Evolutionary conservation across 768 basidiomycete species (phyloP), one percentile per base, ranked within the genome.

Genomic region (Trametes meyenii): DNA sequence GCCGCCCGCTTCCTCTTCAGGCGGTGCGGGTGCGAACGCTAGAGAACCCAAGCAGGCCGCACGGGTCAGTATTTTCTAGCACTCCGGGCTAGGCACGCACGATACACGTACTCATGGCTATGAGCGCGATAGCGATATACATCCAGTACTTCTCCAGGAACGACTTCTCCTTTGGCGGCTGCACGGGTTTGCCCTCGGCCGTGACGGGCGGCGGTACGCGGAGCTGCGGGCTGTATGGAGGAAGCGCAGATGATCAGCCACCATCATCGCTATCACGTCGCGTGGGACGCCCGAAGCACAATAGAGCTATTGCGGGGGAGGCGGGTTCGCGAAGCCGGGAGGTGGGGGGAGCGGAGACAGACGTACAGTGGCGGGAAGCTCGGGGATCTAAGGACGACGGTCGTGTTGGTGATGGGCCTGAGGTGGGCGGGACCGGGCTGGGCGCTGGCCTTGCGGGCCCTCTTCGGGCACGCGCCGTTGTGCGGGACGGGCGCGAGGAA

Each of bases 141-240:
- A 94, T 78, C 94, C 94, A 96, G 73, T 96, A 96, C 72, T 94
- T 95, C 69, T 92, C 89, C 43, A 94, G 58, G 73, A 95, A 92
- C 12, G 85, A 77, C 73, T 94, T 90, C 70, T 96, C 92, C 0
- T 82, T 81, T 36, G 77, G 71, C 0, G 86, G 83, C 59, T 79
- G 71, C 23, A 89, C 76, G 19, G 85, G 82, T 68, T 85, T 82
- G 48, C 92, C 92, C 68, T 88, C 79, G 16, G 83, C 75, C 10
- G 85, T 85, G 23, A 92, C 72, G 5, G 84, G 85, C 10, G 88
- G 89, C 10, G 90, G 90, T 0, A 79, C 74, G 55, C 83, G 85
- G 40, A 93, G 79, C 61, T 84, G 83, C 45, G 89, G 89, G 59
- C 92, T 93, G 68, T 51, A 26, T 63, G 46, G 19, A 35, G 55